phyloP scores from a whole-genome alignment of 805 yeast species.

The Kodamaea kaohsiungensis region DNA sequence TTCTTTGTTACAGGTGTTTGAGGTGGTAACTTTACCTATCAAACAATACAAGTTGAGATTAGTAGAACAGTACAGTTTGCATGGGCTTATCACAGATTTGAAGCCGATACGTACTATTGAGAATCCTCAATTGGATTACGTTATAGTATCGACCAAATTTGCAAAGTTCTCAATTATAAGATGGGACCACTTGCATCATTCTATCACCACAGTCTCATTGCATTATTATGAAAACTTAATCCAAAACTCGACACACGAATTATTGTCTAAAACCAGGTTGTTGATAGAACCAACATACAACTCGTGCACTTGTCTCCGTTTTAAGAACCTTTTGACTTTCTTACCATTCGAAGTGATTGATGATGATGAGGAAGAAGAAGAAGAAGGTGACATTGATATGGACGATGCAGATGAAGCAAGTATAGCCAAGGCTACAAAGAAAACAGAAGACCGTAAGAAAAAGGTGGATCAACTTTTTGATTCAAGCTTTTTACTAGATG shows the following conservation, averaged over 20 bases:
- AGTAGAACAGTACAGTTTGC: constrained; percentile 65
- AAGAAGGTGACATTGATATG: constrained; percentile 39
- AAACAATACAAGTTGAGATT: constrained; percentile 32
- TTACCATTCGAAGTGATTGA: constrained; percentile 58
- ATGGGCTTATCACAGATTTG: constrained; percentile 67
- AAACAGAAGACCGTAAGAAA: not conserved
- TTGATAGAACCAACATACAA: constrained; percentile 60
- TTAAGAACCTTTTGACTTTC: constrained; percentile 69
- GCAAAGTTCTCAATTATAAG: constrained; percentile 78
- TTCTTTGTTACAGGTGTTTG: constrained; percentile 63
- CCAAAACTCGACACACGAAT: constrained; percentile 48
- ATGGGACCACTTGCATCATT: constrained; percentile 60
- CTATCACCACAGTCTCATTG: constrained; percentile 71
- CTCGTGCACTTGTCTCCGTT: constrained; percentile 56
- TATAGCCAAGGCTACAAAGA: not conserved
- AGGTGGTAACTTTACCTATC: constrained; percentile 30
- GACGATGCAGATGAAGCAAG: constrained; percentile 18
- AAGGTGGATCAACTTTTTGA: constrained; percentile 33
- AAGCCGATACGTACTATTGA: constrained; percentile 51
- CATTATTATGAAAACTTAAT: constrained; percentile 83
- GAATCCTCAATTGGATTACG: constrained; percentile 51
- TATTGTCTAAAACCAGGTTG: constrained; percentile 44
- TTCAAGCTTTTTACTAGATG: constrained; percentile 60
- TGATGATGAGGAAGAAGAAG: constrained; percentile 41
- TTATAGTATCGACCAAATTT: constrained; percentile 64